phyloP scores from a whole-genome alignment of 345 rosid genomes.

The Aquilaria sinensis region DNA sequence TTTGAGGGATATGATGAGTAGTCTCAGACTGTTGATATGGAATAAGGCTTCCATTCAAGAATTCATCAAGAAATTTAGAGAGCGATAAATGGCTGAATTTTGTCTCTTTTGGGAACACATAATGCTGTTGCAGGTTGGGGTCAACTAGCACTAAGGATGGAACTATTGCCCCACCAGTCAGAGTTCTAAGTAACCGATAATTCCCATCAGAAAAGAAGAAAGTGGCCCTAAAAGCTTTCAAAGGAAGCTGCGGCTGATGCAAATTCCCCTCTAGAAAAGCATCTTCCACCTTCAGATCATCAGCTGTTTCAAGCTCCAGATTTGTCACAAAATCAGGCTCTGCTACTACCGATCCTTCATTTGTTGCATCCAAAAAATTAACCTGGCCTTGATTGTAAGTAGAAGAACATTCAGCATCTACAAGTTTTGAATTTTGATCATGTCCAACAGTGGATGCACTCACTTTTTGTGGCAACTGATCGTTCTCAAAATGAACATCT shows the following conservation, averaged over 20 bases:
- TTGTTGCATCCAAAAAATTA: constrained; percentile 22
- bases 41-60: constrained; percentile 53
- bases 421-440: constrained; percentile 22
- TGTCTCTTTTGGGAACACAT: constrained; percentile 36
- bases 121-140: constrained; percentile 63
- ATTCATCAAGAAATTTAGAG: constrained; percentile 47
- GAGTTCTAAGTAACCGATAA: constrained; percentile 42
- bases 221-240: constrained; percentile 46
- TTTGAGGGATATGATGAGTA: constrained; percentile 30
- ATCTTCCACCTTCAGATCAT: constrained; percentile 23
- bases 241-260: constrained; percentile 29
- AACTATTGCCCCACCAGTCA: constrained; percentile 65
- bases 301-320: constrained; percentile 18
- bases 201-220: constrained; percentile 82
- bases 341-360: constrained; percentile 19
- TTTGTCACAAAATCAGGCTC: constrained; percentile 26
- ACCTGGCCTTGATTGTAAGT: constrained; percentile 25
- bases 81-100: constrained; percentile 39
- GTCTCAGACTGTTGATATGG: constrained; percentile 60
- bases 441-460: constrained; percentile 20
- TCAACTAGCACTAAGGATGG: constrained; percentile 76
- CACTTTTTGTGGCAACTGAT: constrained; percentile 18
- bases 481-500: constrained; percentile 22
- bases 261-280: constrained; percentile 22
- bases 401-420: constrained; percentile 27